phyloP scores from a whole-genome alignment of 257 asterid species.

The Salvia splendens region DNA sequence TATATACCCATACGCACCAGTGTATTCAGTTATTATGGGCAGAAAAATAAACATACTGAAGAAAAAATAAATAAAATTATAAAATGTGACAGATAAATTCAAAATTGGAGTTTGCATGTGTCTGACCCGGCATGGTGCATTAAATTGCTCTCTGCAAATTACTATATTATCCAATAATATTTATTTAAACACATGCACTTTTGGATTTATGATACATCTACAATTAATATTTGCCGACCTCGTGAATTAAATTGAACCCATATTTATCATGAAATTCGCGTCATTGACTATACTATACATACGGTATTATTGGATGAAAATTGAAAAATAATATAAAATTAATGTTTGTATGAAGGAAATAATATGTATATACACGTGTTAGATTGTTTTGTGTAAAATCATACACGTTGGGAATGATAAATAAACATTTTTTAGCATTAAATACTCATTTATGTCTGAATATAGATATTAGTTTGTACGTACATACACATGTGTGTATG shows the following conservation, averaged over 20 bases:
- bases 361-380: background rate
- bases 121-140: constrained; percentile 32
- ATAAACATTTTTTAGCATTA: no score
- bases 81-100: background rate
- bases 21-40: background rate
- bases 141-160: constrained; percentile 1
- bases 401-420: no score
- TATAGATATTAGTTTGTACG: no score
- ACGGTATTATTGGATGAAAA: no score
- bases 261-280: no score
- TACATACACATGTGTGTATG: background rate
- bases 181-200: background rate
- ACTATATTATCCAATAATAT: background rate
- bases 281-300: no score
- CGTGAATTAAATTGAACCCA: no score
- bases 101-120: constrained; percentile 29
- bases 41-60: background rate
- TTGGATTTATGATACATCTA: background rate
- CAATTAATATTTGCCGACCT: no score
- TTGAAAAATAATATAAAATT: no score
- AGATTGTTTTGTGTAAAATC: background rate
- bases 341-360: no score
- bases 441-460: no score
- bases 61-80: background rate
- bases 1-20: no score